Conservation (phyloP, 1,139 yeast species). For the Hanseniaspora uvarum region DNA sequence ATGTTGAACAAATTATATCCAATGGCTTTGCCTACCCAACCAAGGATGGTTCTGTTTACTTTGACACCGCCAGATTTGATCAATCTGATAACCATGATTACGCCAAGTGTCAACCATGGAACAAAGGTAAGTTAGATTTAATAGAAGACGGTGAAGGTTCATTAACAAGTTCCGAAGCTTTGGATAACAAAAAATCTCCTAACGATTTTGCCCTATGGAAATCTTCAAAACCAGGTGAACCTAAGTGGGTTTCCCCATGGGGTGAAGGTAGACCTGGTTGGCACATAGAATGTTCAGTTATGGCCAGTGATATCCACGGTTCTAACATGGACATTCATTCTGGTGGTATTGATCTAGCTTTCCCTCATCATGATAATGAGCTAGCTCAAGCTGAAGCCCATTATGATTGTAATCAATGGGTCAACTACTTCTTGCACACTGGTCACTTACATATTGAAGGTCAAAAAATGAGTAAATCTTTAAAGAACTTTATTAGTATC, state of each 20-base stretch:
- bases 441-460: constrained; percentile 98
- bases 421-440: constrained; percentile 87
- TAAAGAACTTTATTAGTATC: constrained; percentile 89
- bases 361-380: constrained; percentile 99
- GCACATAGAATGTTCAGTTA: constrained; percentile 98
- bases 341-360: constrained; percentile 94
- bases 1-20: constrained; percentile 59
- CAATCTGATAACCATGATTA: constrained; percentile 60
- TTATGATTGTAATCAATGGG: constrained; percentile 86
- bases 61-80: constrained; percentile 79
- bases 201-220: constrained; percentile 97
- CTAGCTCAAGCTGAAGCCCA: constrained; percentile 94
- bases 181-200: constrained; percentile 52
- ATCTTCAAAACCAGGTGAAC: constrained; percentile 94
- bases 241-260: constrained; percentile 92
- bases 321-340: constrained; percentile 83
- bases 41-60: constrained; percentile 84
- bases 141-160: constrained; percentile 96
- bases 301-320: constrained; percentile 90
- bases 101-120: constrained; percentile 98
- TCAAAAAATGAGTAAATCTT: constrained; percentile 91
- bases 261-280: constrained; percentile 98
- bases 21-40: constrained; percentile 83
- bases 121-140: constrained; percentile 74
- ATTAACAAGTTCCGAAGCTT: constrained; percentile 41